Base-by-base conservation (phyloP, 371 early-diverging fungal genomes). In the Mortierella sp. region DNA sequence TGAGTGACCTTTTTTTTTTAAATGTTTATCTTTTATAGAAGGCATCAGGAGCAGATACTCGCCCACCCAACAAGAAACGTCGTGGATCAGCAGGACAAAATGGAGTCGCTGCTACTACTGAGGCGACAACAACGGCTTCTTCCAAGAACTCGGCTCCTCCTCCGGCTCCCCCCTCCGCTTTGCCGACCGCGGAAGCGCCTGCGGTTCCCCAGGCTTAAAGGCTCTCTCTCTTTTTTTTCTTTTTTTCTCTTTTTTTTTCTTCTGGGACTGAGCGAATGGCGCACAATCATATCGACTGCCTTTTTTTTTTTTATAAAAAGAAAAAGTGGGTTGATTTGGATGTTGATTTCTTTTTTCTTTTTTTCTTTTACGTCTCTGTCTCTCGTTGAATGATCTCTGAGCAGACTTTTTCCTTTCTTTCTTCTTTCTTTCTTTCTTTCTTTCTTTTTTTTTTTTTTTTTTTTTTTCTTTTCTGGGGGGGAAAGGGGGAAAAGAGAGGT, bases 21-120 rank as follows among this genome's bases (percentile, higher is more conserved):
- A 26, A 3, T 23, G 6, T 55, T 26, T 25, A 14, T 26, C 15
- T 53, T 14, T 55, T 6, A 16, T 57, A 57, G 57, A 57, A 57
- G 30, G 18, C 26, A 26, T 57, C 30, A 1, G 26, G 66, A 11
- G 47, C 48, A 16, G 72, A 72, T 19, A 18, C 72, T 3, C 56
- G 72, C 2, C 72, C 74, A 14, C 74, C 79, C 4, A 47, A 61
- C 19, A 77, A 77, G 56, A 77, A 77, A 61, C 79, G 72, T 25
- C 72, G 79, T n/a, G 66, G 72, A n/a, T 77, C 79, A 12, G 56
- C 47, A 19, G 57, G 58, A 25, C 69, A 72, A 29, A 68, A 72
- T 47, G 71, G 69, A 14, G 68, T 29, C 11, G 1, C 37, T 47
- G 57, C 72, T 5, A 5, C 37, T 9, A 5, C 37, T 9, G 69